A percentile compares a stretch with the other conserved stretches of the same genome.
These are phyloP conservation scores for Thielaviopsis musarum DNA, from an alignment of 2,329 filamentous ascomycete species.

Conservation along the genomic window DNA sequence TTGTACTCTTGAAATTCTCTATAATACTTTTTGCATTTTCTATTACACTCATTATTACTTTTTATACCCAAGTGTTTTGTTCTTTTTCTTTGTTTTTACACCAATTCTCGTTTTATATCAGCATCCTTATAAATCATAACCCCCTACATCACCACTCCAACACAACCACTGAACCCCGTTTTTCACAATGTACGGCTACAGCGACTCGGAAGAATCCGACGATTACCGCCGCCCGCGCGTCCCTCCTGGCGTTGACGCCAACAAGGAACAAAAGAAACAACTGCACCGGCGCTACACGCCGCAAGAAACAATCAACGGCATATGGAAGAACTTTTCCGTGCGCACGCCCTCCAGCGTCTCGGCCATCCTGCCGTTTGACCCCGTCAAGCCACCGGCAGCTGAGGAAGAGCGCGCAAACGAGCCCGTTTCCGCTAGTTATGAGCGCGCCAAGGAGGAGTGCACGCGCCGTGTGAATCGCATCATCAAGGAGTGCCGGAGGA, in stretches of 20 bases:
- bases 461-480: constrained; percentile 44
- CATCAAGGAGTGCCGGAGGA: constrained; percentile 47
- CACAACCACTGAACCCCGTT: background rate
- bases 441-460: constrained; percentile 47
- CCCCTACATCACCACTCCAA: background rate
- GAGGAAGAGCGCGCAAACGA: constrained; percentile 37
- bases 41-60: too few relatives aligned
- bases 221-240: constrained; percentile 24
- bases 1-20: too few relatives aligned
- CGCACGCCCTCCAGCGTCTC: constrained; percentile 47
- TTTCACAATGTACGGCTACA: constrained; percentile 27
- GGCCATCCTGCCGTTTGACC: constrained; percentile 46
- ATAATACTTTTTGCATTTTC: too few relatives aligned
- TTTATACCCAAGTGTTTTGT: too few relatives aligned
- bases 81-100: too few relatives aligned
- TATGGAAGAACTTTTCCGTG: constrained; percentile 46
- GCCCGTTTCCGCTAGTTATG: constrained; percentile 41
- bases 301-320: constrained; percentile 48
- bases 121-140: background rate
- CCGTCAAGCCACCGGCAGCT: constrained; percentile 33
- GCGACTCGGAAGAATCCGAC: constrained; percentile 33
- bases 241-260: constrained; percentile 20
- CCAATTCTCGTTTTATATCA: too few relatives aligned
- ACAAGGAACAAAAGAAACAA: constrained; percentile 31
- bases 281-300: constrained; percentile 42